Evolutionary conservation across 1,284 basidiomycete species (phyloP), one percentile per base, ranked within the genome.

Genomic region (Microbotryomycetes sp.): DNA sequence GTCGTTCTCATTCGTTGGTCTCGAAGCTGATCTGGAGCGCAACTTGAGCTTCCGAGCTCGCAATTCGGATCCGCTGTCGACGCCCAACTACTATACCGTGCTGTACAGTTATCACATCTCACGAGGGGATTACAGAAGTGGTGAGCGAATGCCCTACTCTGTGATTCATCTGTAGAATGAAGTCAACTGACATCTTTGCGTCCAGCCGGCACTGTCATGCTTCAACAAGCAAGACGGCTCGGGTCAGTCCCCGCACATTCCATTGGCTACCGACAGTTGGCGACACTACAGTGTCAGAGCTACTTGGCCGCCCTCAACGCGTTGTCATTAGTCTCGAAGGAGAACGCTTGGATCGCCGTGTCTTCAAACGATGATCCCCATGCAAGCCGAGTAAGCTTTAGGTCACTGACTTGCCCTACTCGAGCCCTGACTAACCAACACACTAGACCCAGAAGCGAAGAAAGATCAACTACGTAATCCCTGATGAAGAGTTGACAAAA

Each of bases 51-150:
- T 96, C 81, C 96, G 97, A 76, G 91, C 92, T 12, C 84, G 93
- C 64, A 96, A 97, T 75, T 88, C 87, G 23, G 89, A 97, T 77
- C 92, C 94, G 50, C 82, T 89, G 56, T 79, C 86, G 48, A 82
- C 81, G 49, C 93, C 93, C 0, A 87, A 87, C 73, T 98, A 97
- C 79, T 89, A 92, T 54, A 83, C 85, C 69, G 89, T 98, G 61
- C 78, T 98, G n/a, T 97, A 97, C 78, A 87, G 91, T 53, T 98
- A 92, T 89, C 87, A 91, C 75, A 84, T 87, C 66, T 81, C 83
- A 56, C 81, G 88, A 74, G 88, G 88, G 32, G 90, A 96, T 74
- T 92, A 92, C 77, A 83, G 89, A 56, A 89, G 84, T 72, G 92
- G 91, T 91, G 72, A 75, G 83, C 0, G 14, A 0, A 1, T 12